A percentile compares a stretch with the other conserved stretches of the same genome.
Conservation (phyloP, 257 asterid species). For the Paraleonurus japonicus region DNA sequence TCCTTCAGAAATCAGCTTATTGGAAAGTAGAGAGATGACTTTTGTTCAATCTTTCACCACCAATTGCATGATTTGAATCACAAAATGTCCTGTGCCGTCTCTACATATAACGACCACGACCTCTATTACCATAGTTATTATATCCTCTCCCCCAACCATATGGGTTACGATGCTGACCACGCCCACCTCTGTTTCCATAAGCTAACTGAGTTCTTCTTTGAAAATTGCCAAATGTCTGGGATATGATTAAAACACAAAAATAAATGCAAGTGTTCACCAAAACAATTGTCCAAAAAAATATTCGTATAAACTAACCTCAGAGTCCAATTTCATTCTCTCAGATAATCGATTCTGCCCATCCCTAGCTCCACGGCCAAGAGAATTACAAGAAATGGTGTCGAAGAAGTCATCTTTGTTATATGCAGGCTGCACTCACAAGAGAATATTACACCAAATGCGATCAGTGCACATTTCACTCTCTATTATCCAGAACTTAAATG, state of each 20-base stretch:
- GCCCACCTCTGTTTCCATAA: conserved; percentile 46
- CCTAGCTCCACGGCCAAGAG: conserved; percentile 48
- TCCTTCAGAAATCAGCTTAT: conserved; percentile 16
- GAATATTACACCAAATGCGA: background rate
- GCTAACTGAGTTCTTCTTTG: conserved; percentile 46
- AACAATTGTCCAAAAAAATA: background rate
- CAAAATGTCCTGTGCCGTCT: conserved; percentile 22
- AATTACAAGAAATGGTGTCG: conserved; percentile 65
- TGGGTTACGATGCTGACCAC: conserved; percentile 41
- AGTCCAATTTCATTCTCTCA: conserved; percentile 47
- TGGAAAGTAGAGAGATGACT: background rate
- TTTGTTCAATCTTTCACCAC: background rate
- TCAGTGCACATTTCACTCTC: background rate
- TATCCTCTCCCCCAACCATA: conserved; percentile 59
- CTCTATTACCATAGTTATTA: conserved; percentile 41
- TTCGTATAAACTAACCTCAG: conserved; percentile 45
- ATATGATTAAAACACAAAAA: background rate
- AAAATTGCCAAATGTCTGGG: conserved; percentile 56
- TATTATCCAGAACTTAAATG: background rate
- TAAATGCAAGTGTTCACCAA: background rate
- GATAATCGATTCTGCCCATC: conserved; percentile 50
- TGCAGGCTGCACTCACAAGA: conserved; percentile 60
- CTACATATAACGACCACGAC: conserved; percentile 46
- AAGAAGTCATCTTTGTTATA: conserved; percentile 79
- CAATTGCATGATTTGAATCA: conserved; percentile 21